Evolutionary conservation across 164 flowering plant genomes (phyloP).

Genomic region (Nymphaea colorata): DNA sequence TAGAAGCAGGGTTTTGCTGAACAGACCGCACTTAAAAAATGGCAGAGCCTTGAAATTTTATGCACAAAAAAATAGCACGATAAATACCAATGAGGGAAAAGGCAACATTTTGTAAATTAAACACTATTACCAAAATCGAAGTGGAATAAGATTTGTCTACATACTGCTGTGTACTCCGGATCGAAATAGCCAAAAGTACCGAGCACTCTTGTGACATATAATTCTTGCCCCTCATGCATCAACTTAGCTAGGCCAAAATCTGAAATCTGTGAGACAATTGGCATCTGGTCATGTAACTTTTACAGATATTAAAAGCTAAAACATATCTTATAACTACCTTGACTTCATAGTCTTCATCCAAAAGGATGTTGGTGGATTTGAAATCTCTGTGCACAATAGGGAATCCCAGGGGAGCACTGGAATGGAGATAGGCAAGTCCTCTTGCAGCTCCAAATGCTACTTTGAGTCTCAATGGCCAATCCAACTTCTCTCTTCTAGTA

Average conservation of each 20-base stretch:
- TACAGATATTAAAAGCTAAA: background rate
- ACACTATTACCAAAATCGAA: too few species aligned
- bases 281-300: background rate
- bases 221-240: conserved; percentile 90
- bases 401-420: conserved; percentile 59
- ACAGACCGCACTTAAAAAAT: too few species aligned
- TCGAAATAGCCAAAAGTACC: conserved; percentile 98
- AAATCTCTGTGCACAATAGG: conserved; percentile 94
- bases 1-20: too few species aligned
- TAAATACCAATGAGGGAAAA: too few species aligned
- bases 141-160: background rate
- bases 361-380: conserved; percentile 87
- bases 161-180: conserved; percentile 93
- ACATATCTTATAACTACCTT: conserved; percentile 37
- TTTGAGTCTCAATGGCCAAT: conserved; percentile 77
- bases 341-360: conserved; percentile 60
- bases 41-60: too few species aligned
- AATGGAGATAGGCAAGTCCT: conserved; percentile 95
- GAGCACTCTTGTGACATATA: conserved; percentile 59
- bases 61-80: too few species aligned
- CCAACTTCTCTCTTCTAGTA: conserved; percentile 59
- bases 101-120: too few species aligned
- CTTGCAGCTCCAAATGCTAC: conserved; percentile 88
- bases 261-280: conserved; percentile 45
- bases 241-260: conserved; percentile 95